phyloP scores from a whole-genome alignment of 345 rosid genomes.

The Acer campestre region DNA sequence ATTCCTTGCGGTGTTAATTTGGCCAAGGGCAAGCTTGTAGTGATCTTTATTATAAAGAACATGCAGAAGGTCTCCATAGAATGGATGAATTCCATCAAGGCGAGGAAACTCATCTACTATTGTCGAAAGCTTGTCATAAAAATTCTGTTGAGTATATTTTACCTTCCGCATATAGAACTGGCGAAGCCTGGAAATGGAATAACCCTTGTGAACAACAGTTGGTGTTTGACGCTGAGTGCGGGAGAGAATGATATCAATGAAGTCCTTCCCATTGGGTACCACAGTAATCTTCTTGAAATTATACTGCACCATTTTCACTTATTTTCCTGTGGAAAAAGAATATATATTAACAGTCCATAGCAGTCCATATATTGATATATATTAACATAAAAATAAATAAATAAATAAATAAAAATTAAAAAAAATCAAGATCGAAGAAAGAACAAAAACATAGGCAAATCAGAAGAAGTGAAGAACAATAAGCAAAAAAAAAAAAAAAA shows the following conservation, averaged over 20 bases:
- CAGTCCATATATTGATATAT: too few species aligned
- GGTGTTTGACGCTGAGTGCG: slow-evolving; percentile 82
- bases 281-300: slow-evolving; percentile 73
- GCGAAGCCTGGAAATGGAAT: slow-evolving; percentile 63
- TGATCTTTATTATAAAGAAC: slow-evolving; percentile 63
- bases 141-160: slow-evolving; percentile 63
- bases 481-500: too few species aligned
- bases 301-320: slow-evolving; percentile 54
- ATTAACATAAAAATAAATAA: too few species aligned
- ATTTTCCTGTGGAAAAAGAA: slow-evolving; percentile 18
- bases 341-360: too few species aligned
- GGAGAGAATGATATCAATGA: slow-evolving; percentile 58
- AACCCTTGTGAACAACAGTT: slow-evolving; percentile 73
- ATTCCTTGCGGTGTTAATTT: slow-evolving; percentile 58
- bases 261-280: slow-evolving; percentile 75
- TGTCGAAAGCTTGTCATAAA: slow-evolving; percentile 62
- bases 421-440: too few species aligned
- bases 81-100: slow-evolving; percentile 63
- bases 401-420: too few species aligned
- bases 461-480: too few species aligned
- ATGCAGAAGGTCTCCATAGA: slow-evolving; percentile 65
- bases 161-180: slow-evolving; percentile 69
- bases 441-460: too few species aligned
- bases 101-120: slow-evolving; percentile 67
- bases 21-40: slow-evolving; percentile 72